Conservation (phyloP, 768 basidiomycete genomes). For the Boletus rex-veris region DNA sequence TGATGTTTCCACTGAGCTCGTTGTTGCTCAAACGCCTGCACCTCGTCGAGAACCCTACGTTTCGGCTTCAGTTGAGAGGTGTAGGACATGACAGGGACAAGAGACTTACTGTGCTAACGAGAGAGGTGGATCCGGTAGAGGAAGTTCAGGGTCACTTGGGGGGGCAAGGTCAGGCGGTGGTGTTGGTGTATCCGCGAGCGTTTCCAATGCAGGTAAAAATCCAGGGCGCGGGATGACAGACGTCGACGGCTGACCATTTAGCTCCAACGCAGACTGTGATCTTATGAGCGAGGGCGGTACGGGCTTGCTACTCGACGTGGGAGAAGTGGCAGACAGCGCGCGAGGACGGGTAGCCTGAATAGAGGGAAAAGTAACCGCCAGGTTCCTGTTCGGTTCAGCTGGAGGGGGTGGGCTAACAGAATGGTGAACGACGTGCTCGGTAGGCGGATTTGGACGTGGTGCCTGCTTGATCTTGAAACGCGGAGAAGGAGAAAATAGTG, state of each 20-base stretch:
- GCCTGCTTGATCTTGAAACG: constrained; percentile 53
- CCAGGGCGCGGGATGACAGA: background rate
- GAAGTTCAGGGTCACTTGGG: constrained; percentile 46
- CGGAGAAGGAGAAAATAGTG: constrained; percentile 71
- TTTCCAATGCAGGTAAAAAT: constrained; percentile 21
- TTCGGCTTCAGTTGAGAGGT: background rate
- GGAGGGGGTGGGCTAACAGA: constrained; percentile 47
- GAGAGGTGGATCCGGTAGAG: constrained; percentile 54
- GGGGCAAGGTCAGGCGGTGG: constrained; percentile 1
- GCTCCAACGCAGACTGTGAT: constrained; percentile 24
- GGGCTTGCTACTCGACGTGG: background rate
- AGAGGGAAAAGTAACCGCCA: constrained; percentile 10
- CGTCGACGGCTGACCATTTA: constrained; percentile 7
- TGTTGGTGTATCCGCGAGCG: constrained; percentile 12
- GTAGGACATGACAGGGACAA: background rate
- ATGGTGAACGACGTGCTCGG: constrained; percentile 40
- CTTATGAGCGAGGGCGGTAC: constrained; percentile 6
- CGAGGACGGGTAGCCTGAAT: constrained; percentile 19
- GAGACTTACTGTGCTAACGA: constrained; percentile 47
- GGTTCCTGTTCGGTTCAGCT: background rate
- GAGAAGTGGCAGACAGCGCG: constrained; percentile 11
- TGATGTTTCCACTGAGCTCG: constrained; percentile 65
- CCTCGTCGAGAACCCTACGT: constrained; percentile 64
- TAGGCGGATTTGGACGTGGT: constrained; percentile 11
- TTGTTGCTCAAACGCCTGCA: constrained; percentile 55